Percentiles rank a stretch among this genome's conserved stretches.
These are phyloP conservation scores for Candida taoyuanica DNA, from an alignment of 805 yeast species.

Conservation along the genomic window DNA sequence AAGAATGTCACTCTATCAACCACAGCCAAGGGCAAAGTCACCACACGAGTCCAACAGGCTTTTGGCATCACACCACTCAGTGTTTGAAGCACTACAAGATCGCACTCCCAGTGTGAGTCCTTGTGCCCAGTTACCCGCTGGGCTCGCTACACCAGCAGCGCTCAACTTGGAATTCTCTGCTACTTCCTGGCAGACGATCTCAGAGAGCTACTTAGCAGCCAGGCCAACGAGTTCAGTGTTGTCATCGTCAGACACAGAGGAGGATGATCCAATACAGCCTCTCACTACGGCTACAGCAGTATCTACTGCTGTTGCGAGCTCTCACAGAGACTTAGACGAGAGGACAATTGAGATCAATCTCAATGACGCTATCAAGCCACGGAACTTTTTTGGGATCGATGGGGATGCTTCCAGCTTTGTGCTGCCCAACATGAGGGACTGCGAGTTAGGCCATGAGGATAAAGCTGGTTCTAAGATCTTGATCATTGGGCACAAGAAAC, in stretches of 20 bases:
- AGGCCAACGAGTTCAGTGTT: constrained; percentile 28
- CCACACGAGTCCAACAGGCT: constrained; percentile 16
- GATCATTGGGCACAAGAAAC: constrained; percentile 25
- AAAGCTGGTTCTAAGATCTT: constrained; percentile 15
- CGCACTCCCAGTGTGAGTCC: constrained; percentile 2
- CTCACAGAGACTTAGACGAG: constrained; percentile 8
- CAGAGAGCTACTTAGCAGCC: constrained; percentile 13
- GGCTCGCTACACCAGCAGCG: constrained; percentile 1
- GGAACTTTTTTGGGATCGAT: constrained; percentile 2
- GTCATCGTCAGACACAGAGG: constrained; percentile 27
- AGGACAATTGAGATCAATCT: constrained; percentile 24
- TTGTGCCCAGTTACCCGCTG: not conserved
- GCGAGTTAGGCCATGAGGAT: not conserved
- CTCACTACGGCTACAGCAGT: not conserved
- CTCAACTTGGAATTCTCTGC: constrained; percentile 21
- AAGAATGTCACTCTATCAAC: constrained; percentile 18
- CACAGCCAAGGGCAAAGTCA: constrained; percentile 14
- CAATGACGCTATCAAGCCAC: constrained; percentile 15
- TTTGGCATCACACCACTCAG: constrained; percentile 23
- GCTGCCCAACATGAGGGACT: constrained; percentile 16
- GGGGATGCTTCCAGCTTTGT: constrained; percentile 14
- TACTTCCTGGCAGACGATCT: constrained; percentile 24
- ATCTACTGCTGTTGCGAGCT: too few relatives aligned
- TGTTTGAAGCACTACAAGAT: constrained; percentile 22
- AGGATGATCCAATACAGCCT: constrained; percentile 12